Evolutionary conservation across 2,329 filamentous ascomycete genomes (phyloP), one percentile per base, ranked within the genome.

Genomic region (Polychaeton citri): DNA sequence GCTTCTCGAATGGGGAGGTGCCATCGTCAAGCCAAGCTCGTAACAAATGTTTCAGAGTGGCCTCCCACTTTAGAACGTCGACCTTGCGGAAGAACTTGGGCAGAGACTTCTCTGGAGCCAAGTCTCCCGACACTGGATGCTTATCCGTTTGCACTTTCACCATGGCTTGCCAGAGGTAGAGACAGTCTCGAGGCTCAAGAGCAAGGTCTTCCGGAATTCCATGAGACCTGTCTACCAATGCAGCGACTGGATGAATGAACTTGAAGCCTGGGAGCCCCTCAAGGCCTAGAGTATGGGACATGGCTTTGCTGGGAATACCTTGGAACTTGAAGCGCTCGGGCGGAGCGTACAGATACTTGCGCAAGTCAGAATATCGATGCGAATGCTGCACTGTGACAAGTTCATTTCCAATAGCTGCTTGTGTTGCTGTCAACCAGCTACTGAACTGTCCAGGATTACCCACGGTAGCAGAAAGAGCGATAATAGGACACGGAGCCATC

Each of bases 381-480:
- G 63, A 62, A 48, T 87, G 79, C 30, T 76, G 63, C 9, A 87
- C 72, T 68, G 81, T 81, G 16, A 69, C 71, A 10, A 87, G 51
- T 0, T 79, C 65, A 28, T 71, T 68, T 0, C 78, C 77, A 39
- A 76, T 76, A 2, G 67, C 64, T 38, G 66, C 68, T 47, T 86
- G 79, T 0, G 79, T 76, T 3, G 65, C 65, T 1, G 62, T 61
- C 0, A 88, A 65, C 81, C 81, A 87, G 19, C 67, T 62, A 36
- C 64, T 71, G 57, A 88, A 85, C 46, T 80, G 72, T 2, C 69
- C 54, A 0, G 80, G 79, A 43, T 87, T 87, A 3, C 81, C 81
- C 10, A 88, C 77, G 0, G 82, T 88, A 2, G 81, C 82, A 2
- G 81, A 87, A 1, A 88, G 66, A 0, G 81, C 81, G 43, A 87